phyloP scores from a whole-genome alignment of 176 grass and related monocot genomes.

The Bromus sterilis region DNA sequence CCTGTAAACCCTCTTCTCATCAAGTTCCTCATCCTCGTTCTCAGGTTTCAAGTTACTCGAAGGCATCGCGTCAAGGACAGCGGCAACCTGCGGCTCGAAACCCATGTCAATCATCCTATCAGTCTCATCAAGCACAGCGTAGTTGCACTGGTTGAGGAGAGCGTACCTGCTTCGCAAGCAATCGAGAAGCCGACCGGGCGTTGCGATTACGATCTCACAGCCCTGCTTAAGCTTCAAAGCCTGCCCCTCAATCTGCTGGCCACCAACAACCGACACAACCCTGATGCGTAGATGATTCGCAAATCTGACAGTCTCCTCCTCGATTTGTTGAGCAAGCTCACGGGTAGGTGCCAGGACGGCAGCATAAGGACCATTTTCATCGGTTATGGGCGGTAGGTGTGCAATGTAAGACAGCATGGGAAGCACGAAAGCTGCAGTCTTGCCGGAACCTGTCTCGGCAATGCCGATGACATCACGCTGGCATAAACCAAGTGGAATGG shows the following conservation, averaged over 20 bases:
- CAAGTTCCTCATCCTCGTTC: constrained; percentile 88
- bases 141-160: constrained; percentile 90
- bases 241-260: constrained; percentile 94
- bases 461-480: constrained; percentile 96
- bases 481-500: constrained; percentile 81
- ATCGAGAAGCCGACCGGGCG: constrained; percentile 80
- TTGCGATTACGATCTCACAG: constrained; percentile 89
- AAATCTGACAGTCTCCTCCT: constrained; percentile 90
- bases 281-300: constrained; percentile 75
- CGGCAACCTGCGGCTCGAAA: constrained; percentile 85
- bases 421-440: constrained; percentile 85
- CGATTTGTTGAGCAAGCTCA: constrained; percentile 92
- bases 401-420: constrained; percentile 90
- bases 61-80: constrained; percentile 83
- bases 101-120: constrained; percentile 99
- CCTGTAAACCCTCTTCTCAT: constrained; percentile 79
- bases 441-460: constrained; percentile 90
- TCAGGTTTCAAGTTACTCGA: constrained; percentile 96
- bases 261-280: constrained; percentile 88
- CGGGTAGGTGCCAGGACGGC: constrained; percentile 90
- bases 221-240: constrained; percentile 81
- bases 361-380: constrained; percentile 88
- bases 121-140: constrained; percentile 87
- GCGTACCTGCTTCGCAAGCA: constrained; percentile 85
- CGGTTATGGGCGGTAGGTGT: constrained; percentile 63